Evolutionary conservation across 2,329 filamentous ascomycete genomes (phyloP).

Genomic region (Pseudonectria buxi): DNA sequence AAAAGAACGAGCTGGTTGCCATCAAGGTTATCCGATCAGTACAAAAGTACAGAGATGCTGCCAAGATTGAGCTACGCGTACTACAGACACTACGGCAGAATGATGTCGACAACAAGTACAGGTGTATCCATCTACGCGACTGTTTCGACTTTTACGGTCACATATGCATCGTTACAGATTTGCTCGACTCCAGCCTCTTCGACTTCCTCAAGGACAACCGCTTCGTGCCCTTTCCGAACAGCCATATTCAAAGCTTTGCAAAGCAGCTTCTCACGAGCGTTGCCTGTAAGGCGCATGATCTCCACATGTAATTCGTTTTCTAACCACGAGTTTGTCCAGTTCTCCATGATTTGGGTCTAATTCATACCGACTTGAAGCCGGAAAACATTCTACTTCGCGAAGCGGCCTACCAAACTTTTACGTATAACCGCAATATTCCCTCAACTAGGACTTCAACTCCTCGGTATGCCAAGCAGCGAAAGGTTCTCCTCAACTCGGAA

Average conservation of each 20-base stretch:
- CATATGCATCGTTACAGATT: slow-evolving; percentile 76
- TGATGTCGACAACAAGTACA: slow-evolving; percentile 84
- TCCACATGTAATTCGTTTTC: not conserved
- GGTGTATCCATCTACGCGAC: slow-evolving; percentile 92
- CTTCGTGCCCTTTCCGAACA: slow-evolving; percentile 96
- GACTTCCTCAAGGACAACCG: slow-evolving; percentile 94
- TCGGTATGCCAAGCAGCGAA: slow-evolving; percentile 56
- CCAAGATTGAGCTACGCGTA: slow-evolving; percentile 87
- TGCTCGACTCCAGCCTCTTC: slow-evolving; percentile 91
- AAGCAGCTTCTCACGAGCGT: slow-evolving; percentile 96
- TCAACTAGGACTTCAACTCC: slow-evolving; percentile 55
- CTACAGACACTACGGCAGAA: slow-evolving; percentile 87
- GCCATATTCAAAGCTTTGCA: slow-evolving; percentile 95
- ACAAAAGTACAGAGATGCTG: slow-evolving; percentile 95
- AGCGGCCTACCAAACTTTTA: slow-evolving; percentile 61
- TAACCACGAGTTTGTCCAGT: slow-evolving; percentile 48
- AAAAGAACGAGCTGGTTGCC: slow-evolving; percentile 71
- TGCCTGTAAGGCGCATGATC: slow-evolving; percentile 62
- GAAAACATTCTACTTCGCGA: slow-evolving; percentile 64
- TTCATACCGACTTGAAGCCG: slow-evolving; percentile 77
- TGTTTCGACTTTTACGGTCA: slow-evolving; percentile 97
- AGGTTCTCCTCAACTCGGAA: slow-evolving; percentile 61
- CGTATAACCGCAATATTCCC: slow-evolving; percentile 62
- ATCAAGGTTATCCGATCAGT: slow-evolving; percentile 98
- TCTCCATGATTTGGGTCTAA: slow-evolving; percentile 91